Evolutionary conservation across 768 basidiomycete species (phyloP).

Genomic region (Sarcodon sp.): DNA sequence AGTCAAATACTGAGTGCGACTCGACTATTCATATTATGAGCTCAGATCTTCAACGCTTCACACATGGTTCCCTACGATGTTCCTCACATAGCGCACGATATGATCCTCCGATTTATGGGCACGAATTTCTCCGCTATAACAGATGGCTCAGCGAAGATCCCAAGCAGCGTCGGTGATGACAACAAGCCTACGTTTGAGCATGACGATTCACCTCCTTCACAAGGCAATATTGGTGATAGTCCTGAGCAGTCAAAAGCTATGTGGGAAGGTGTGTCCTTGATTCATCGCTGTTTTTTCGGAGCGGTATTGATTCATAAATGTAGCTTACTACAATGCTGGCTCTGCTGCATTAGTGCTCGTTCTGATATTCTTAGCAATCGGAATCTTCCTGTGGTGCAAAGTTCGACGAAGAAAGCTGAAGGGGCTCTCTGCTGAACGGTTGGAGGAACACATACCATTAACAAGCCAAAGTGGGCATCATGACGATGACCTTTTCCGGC

Average conservation of each 20-base stretch:
- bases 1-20: neutral
- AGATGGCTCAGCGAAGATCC: slow-evolving; percentile 70
- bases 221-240: slow-evolving; percentile 37
- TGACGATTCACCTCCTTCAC: slow-evolving; percentile 22
- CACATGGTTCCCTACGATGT: slow-evolving; percentile 93
- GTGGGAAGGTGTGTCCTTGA: slow-evolving; percentile 64
- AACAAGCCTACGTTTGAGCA: slow-evolving; percentile 54
- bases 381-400: slow-evolving; percentile 53
- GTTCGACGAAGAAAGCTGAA: slow-evolving; percentile 45
- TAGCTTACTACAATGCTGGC: slow-evolving; percentile 92
- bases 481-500: slow-evolving; percentile 9
- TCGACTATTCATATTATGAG: neutral
- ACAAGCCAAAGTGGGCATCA: slow-evolving; percentile 15
- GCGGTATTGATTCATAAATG: neutral
- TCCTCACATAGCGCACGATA: slow-evolving; percentile 84
- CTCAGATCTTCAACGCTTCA: slow-evolving; percentile 80
- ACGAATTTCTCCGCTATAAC: slow-evolving; percentile 75
- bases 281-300: neutral
- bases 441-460: slow-evolving; percentile 66
- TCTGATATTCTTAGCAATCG: slow-evolving; percentile 54
- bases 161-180: slow-evolving; percentile 65
- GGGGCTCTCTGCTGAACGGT: slow-evolving; percentile 18
- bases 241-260: slow-evolving; percentile 73
- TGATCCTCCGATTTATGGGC: slow-evolving; percentile 97
- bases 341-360: slow-evolving; percentile 78